These are phyloP conservation scores for Xerocomellus dryophilus DNA, from an alignment of 768 basidiomycete species.

Conservation along the genomic window DNA sequence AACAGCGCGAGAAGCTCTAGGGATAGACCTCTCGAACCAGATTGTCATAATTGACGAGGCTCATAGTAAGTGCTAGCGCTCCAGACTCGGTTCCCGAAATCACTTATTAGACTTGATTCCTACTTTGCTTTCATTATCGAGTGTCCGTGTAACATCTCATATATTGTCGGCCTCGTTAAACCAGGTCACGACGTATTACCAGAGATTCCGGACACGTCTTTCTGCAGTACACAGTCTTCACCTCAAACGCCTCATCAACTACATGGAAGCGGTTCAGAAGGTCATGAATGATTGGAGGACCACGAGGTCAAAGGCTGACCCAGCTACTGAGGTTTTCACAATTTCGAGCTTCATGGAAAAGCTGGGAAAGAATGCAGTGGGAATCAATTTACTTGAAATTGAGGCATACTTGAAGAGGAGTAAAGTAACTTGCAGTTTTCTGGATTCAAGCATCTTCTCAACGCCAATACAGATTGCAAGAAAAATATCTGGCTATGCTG, in stretches of 20 bases:
- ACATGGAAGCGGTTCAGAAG: conserved; percentile 67
- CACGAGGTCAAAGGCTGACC: conserved; percentile 17
- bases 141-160: conserved; percentile 55
- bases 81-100: neutral
- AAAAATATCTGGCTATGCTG: conserved; percentile 84
- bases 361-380: conserved; percentile 65
- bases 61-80: conserved; percentile 63
- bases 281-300: conserved; percentile 53
- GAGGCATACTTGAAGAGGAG: conserved; percentile 77
- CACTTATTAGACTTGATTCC: conserved; percentile 71
- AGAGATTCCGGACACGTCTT: conserved; percentile 75
- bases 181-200: conserved; percentile 76
- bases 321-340: conserved; percentile 53
- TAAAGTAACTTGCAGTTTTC: conserved; percentile 61
- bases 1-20: conserved; percentile 79
- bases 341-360: conserved; percentile 60
- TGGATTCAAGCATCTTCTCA: neutral
- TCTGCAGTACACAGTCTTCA: conserved; percentile 70
- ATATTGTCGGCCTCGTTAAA: conserved; percentile 60
- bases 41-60: conserved; percentile 94
- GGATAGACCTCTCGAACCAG: conserved; percentile 81
- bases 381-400: conserved; percentile 81
- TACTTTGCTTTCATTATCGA: conserved; percentile 84
- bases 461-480: conserved; percentile 50
- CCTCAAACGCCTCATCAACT: conserved; percentile 71